phyloP scores from a whole-genome alignment of 129 eudicot genomes.

The Escallonia herrerae region DNA sequence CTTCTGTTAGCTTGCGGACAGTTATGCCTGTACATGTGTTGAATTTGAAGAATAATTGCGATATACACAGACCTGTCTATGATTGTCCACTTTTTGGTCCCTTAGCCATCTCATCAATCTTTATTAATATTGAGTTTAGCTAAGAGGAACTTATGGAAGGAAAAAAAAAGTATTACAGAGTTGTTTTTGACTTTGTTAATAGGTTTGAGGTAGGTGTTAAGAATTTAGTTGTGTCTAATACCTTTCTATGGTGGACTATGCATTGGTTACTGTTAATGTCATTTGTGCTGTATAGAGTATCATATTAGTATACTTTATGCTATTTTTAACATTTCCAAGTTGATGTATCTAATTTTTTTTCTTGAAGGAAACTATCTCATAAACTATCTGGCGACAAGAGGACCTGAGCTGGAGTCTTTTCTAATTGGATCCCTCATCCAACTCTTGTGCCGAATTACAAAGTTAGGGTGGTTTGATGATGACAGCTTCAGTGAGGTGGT shows the following conservation, averaged over 20 bases:
- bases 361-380: conserved; percentile 58
- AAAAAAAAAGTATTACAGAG: too few relatives aligned
- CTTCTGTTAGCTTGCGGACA: conserved; percentile 7
- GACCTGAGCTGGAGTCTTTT: conserved; percentile 55
- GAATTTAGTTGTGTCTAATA: conserved; percentile 11
- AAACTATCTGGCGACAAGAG: conserved; percentile 61
- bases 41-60: too few relatives aligned
- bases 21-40: background rate
- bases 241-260: conserved; percentile 12
- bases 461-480: conserved; percentile 66
- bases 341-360: conserved; percentile 15
- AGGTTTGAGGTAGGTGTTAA: too few relatives aligned
- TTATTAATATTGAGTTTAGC: too few relatives aligned
- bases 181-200: too few relatives aligned
- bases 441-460: conserved; percentile 47
- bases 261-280: too few relatives aligned
- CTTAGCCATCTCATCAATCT: background rate
- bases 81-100: conserved; percentile 1
- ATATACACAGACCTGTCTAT: too few relatives aligned
- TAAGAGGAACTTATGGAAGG: too few relatives aligned
- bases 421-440: conserved; percentile 52
- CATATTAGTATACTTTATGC: background rate
- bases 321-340: background rate
- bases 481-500: conserved; percentile 52
- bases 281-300: background rate